Evolutionary conservation across 2,329 filamentous ascomycete genomes (phyloP), one percentile per base, ranked within the genome.

Genomic region (Pyrenophora teres): DNA sequence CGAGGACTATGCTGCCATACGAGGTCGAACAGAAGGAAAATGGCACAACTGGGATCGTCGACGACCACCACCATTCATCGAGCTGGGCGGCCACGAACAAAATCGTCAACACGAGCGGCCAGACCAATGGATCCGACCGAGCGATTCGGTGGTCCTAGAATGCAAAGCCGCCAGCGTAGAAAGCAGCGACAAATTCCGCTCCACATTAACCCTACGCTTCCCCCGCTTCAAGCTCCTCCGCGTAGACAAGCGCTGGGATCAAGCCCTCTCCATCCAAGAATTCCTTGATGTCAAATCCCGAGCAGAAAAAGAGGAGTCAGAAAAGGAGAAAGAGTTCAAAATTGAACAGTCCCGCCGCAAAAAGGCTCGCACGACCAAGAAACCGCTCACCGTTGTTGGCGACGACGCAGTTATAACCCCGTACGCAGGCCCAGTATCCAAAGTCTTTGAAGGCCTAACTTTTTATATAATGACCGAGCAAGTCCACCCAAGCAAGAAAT

Each of bases 111-210:
- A 83, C 56, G 93, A 97, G 72, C 80, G 81, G 40, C 94, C 94
- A 0, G 93, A 99, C 66, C 83, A 92, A 46, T 99, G 92, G 92
- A 97, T 99, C 66, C 87, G 88, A 30, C 92, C 94, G 0, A 86
- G 84, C 45, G 90, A 97, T 54, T 97, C 92, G 0, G 74, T 99
- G 13, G 91, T 99, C 1, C 64, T 99, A 0, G 88, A 89, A 38
- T 89, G 94, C 56, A 99, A 97, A 74, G 94, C 92, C 3, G 88
- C 93, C 0, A 90, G 87, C 16, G 84, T 95, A 0, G 84, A 83
- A 0, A 76, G 79, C 0, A 93, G 89, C 0, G 88, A 92, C 45
- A 85, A 88, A 52, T 97, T 97, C 69, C 86, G 87, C 6, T 84
- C 84, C 13, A 84, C 84, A 1, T 78, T 88, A 54, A 97, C 94